phyloP scores from a whole-genome alignment of 1,139 yeast species.

The Geotrichum candidum region DNA sequence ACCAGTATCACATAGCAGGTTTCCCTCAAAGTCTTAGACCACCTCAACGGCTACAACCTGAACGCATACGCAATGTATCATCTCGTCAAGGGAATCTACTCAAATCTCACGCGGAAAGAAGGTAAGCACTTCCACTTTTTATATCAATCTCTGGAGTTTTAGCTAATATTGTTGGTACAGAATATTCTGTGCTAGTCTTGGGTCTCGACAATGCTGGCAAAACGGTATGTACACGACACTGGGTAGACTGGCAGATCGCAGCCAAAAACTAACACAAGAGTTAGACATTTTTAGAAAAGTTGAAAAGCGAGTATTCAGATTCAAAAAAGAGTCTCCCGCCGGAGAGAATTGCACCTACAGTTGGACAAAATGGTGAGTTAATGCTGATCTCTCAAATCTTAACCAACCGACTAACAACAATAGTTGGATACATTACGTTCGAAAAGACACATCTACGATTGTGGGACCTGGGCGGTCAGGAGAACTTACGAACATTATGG shows the following conservation, averaged over 20 bases:
- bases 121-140: constrained; percentile 30
- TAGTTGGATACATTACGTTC: constrained; percentile 47
- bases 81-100: constrained; percentile 53
- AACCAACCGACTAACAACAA: not conserved
- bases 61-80: constrained; percentile 49
- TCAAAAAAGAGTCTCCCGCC: constrained; percentile 39
- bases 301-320: constrained; percentile 48
- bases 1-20: not conserved
- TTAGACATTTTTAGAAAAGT: constrained; percentile 56
- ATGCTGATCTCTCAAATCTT: constrained; percentile 7
- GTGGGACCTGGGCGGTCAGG: constrained; percentile 98
- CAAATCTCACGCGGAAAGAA: constrained; percentile 51
- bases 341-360: constrained; percentile 57
- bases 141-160: not conserved
- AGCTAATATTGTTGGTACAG: constrained; percentile 30
- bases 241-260: not conserved
- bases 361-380: constrained; percentile 56
- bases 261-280: not conserved
- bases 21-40: not conserved
- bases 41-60: not conserved
- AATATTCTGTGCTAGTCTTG: constrained; percentile 68
- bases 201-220: constrained; percentile 97
- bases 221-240: constrained; percentile 39
- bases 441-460: constrained; percentile 60
- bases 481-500: constrained; percentile 77